Evolutionary conservation across 1,284 basidiomycete species (phyloP), one percentile per base, ranked within the genome.

Genomic region (Fomitopsis pinicola): DNA sequence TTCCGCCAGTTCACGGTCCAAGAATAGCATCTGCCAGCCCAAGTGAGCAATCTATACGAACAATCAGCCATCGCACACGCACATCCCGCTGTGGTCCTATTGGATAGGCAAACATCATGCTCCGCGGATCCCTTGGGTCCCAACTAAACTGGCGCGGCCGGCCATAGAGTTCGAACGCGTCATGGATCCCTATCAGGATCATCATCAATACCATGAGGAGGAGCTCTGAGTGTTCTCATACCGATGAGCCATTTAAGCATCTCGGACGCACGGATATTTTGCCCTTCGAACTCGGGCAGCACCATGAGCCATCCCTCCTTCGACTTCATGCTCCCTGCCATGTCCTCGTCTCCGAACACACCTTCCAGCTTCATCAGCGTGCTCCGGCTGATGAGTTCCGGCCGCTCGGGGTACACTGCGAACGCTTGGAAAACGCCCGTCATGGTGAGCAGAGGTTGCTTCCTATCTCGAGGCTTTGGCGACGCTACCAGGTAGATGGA

Each of bases 161-260:
- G 40, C 95, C 95, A 72, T 97, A 96, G 35, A 97, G 79, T 64
- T 83, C 82, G 73, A 95, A 95, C 1, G 89, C 87, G 72, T 97
- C 94, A 70, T 97, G 94, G 55, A 95, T 80, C 17, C 83, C 92
- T 92, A 67, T 48, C 59, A n/a, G 33, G 40, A 59, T 35, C 9
- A 36, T 58, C 56, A n/a, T 46, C 15, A 59, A 40, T 30, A 30
- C 1, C 19, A 19, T 1, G 45, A 22, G 35, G 46, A 28, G 42
- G 42, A 28, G 19, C 6, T 66, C 50, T 68, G 42, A 30, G 53
- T 42, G 61, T 57, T 48, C 55, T n/a, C 28, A 67, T 63, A 94
- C 92, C 94, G 62, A 95, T 87, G 58, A 97, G 80, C 96, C 97
- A 99, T 72, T 90, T 91, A 67, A 98, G 81, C 94, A 98, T 97